Evolutionary conservation across 768 basidiomycete genomes (phyloP).

Genomic region (Lactarius sp.): DNA sequence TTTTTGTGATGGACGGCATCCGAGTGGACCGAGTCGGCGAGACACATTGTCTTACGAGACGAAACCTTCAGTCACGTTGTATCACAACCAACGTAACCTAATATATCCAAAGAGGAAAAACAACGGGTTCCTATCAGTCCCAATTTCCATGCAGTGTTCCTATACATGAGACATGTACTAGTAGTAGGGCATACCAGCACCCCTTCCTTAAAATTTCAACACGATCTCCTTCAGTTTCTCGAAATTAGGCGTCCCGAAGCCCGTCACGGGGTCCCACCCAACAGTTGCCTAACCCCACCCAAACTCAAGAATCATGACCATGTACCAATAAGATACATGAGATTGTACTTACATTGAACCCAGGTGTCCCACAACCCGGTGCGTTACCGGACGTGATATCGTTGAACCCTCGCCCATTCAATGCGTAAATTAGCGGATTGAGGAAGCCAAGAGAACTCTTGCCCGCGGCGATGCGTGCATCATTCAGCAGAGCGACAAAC

Average conservation of each 20-base stretch:
- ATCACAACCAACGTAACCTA: too few species aligned
- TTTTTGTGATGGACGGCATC: too few species aligned
- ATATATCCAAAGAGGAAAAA: too few species aligned
- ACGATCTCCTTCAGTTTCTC: slow-evolving; percentile 27
- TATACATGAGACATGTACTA: too few species aligned
- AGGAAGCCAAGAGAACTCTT: slow-evolving; percentile 55
- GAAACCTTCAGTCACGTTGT: too few species aligned
- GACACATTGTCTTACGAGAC: too few species aligned
- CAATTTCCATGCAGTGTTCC: too few species aligned
- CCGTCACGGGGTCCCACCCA: slow-evolving; percentile 38
- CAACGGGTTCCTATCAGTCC: too few species aligned
- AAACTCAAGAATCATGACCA: not conserved
- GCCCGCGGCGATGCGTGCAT: slow-evolving; percentile 45
- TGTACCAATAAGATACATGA: too few species aligned
- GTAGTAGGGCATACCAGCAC: too few species aligned
- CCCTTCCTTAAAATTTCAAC: too few species aligned
- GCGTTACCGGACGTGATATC: slow-evolving; percentile 44
- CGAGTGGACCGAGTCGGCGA: too few species aligned
- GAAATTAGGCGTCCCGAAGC: slow-evolving; percentile 34
- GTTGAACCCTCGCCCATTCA: slow-evolving; percentile 41
- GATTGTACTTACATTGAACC: slow-evolving; percentile 30
- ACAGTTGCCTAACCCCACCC: slow-evolving; percentile 27
- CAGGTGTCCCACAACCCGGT: slow-evolving; percentile 37
- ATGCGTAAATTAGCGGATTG: slow-evolving; percentile 57
- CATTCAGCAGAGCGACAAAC: slow-evolving; percentile 43